A percentile compares a stretch with the other conserved stretches of the same genome.
Conservation (phyloP, 768 basidiomycete genomes). For the Amylocystis lapponica region DNA sequence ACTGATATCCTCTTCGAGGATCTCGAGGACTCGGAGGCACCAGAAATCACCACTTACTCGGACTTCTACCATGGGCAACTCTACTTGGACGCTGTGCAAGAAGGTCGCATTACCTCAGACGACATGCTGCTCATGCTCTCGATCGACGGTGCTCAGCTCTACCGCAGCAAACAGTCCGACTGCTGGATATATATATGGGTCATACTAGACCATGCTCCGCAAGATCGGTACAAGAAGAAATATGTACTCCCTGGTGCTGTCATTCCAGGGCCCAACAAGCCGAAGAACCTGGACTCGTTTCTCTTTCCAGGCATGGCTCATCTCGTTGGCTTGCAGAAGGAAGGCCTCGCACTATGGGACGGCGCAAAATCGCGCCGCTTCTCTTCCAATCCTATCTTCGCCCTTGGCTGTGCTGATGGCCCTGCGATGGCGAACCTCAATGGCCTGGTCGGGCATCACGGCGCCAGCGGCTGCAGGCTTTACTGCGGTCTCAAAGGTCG, state of each 20-base stretch:
- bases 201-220: slow-evolving; percentile 17
- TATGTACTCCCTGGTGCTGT: slow-evolving; percentile 23
- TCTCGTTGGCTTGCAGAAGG: slow-evolving; percentile 19
- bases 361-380: slow-evolving; percentile 1
- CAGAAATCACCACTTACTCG: slow-evolving; percentile 23
- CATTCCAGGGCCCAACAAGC: slow-evolving; percentile 27
- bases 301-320: slow-evolving; percentile 26
- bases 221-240: slow-evolving; percentile 26
- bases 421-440: slow-evolving; percentile 19
- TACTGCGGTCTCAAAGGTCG: slow-evolving; percentile 28
- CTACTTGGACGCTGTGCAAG: slow-evolving; percentile 18
- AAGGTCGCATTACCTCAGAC: slow-evolving; percentile 14
- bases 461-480: slow-evolving; percentile 31
- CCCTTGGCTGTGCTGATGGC: slow-evolving; percentile 5
- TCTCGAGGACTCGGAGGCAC: not conserved
- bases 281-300: slow-evolving; percentile 27
- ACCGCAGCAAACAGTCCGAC: slow-evolving; percentile 26
- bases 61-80: slow-evolving; percentile 20
- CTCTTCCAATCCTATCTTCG: slow-evolving; percentile 2
- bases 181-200: slow-evolving; percentile 31
- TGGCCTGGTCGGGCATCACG: slow-evolving; percentile 31
- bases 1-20: not conserved
- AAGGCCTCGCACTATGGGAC: slow-evolving; percentile 27
- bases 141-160: slow-evolving; percentile 26
- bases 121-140: slow-evolving; percentile 22